Base-by-base conservation (phyloP, 345 rosid genomes). In the Psidium guajava region DNA sequence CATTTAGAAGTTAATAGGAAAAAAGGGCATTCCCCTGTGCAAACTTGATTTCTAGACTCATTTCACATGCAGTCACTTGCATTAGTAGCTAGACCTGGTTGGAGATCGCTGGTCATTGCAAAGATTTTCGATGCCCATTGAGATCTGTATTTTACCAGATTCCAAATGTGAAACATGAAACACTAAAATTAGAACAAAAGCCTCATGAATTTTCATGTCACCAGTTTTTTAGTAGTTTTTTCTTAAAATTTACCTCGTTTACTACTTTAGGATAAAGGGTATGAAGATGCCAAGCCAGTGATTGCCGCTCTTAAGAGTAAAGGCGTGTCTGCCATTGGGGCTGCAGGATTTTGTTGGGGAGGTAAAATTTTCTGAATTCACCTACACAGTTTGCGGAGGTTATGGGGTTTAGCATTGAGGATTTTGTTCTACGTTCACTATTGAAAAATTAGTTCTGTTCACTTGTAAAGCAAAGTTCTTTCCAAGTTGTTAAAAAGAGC, bases 271-370 rank as follows among this genome's bases (percentile, higher is more conserved):
- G 93, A 87, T 10, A 89, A 89, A 85, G 92, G 89, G 40, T 56
- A 25, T 75, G 89, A 89, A 83, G 91, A 89, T 87, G 90, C 86
- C 11, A 89, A 88, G 86, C 54, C 44, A 6, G 90, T 89, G 44
- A 83, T 89, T 89, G 89, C 85, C 32, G 88, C 89, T 18, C 54
- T 91, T 16, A 89, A 52, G 83, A 82, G 88, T 32, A 88, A 83
- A 82, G 92, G 90, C 6, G 57, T 87, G 6, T 83, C 85, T 15
- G 85, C 90, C 42, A 87, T 91, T 74, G 91, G 91, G 2, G 90
- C 87, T 49, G 92, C 90, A 50, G 92, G 92, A 21, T 88, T 89
- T 83, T 91, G 92, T 54, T 91, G 92, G 92, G 92, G 91, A 32
- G 92, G 89, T 89, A 57, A 73, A 85, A 51, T 8, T 24, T 69